These are phyloP conservation scores for Crepidotus variabilis DNA, from an alignment of 768 basidiomycete genomes.

Conservation along the genomic window DNA sequence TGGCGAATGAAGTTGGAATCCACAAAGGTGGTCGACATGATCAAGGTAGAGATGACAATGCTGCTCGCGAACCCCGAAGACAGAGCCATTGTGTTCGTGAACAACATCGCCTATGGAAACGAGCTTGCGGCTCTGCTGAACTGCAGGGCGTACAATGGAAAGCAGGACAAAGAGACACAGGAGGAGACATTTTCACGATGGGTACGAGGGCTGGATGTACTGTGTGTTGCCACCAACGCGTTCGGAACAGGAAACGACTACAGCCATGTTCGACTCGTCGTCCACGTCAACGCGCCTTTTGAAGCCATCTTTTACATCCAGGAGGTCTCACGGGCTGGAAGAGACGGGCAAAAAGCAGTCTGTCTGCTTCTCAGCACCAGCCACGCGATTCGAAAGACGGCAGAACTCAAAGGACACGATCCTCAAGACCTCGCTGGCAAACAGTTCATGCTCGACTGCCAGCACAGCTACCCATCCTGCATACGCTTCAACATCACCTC, in stretches of 20 bases:
- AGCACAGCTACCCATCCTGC: background rate
- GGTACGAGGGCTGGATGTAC: background rate
- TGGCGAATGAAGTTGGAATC: no score
- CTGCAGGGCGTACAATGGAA: background rate
- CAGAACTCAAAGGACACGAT: background rate
- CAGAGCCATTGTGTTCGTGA: background rate
- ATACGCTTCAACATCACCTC: background rate
- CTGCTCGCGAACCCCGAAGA: background rate
- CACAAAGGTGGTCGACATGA: no score
- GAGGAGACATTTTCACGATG: background rate
- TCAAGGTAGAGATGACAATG: no score
- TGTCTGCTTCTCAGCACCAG: background rate
- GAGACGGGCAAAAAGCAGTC: background rate
- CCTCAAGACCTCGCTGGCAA: background rate
- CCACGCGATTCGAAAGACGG: background rate
- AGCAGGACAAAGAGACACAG: background rate
- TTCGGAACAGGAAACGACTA: conserved; percentile 2
- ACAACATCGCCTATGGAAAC: background rate
- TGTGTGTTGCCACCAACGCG: background rate
- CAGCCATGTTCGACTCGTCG: background rate
- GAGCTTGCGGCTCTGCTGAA: background rate
- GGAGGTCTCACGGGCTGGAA: background rate
- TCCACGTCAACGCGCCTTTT: background rate
- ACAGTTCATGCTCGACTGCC: background rate
- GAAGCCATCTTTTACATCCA: background rate